phyloP scores from a whole-genome alignment of 768 basidiomycete genomes.

The Wakefieldia striispora region DNA sequence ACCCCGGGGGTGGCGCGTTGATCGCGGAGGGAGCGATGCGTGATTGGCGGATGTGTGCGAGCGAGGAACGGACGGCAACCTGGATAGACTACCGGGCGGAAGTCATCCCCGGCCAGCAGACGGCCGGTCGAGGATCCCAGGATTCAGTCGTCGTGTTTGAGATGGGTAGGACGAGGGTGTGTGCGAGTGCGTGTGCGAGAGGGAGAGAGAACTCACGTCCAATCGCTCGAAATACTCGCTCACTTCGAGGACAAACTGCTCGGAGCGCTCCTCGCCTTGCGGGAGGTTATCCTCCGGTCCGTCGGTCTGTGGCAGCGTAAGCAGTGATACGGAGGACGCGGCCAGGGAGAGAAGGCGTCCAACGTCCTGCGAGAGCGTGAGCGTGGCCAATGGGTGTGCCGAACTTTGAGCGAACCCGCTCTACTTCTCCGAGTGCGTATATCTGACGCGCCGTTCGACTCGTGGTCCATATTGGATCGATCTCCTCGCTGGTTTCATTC shows the following conservation, averaged over 20 bases:
- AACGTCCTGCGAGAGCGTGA: slow-evolving; percentile 54
- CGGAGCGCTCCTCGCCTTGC: slow-evolving; percentile 79
- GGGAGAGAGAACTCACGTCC: slow-evolving; percentile 50
- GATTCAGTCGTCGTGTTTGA: too few relatives aligned
- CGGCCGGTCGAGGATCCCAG: too few relatives aligned
- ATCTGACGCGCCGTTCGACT: slow-evolving; percentile 82
- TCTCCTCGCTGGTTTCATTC: slow-evolving; percentile 34
- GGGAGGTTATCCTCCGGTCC: slow-evolving; percentile 63
- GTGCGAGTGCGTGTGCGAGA: neutral
- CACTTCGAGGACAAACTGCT: slow-evolving; percentile 82
- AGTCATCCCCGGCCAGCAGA: too few relatives aligned
- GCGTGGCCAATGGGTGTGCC: neutral
- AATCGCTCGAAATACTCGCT: slow-evolving; percentile 84
- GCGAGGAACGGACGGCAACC: slow-evolving; percentile 67
- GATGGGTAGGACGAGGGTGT: too few relatives aligned
- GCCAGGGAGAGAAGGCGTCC: slow-evolving; percentile 72
- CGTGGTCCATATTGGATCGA: slow-evolving; percentile 79
- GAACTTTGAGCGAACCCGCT: slow-evolving; percentile 55
- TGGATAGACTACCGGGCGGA: slow-evolving; percentile 74
- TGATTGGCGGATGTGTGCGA: slow-evolving; percentile 79
- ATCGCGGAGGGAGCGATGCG: slow-evolving; percentile 88
- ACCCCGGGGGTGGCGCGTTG: slow-evolving; percentile 69
- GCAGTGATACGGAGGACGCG: slow-evolving; percentile 72
- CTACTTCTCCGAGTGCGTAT: slow-evolving; percentile 75
- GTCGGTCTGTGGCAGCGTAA: slow-evolving; percentile 84